Base-by-base conservation (phyloP, 2,329 filamentous ascomycete species). In the Cladosporium phlei region DNA sequence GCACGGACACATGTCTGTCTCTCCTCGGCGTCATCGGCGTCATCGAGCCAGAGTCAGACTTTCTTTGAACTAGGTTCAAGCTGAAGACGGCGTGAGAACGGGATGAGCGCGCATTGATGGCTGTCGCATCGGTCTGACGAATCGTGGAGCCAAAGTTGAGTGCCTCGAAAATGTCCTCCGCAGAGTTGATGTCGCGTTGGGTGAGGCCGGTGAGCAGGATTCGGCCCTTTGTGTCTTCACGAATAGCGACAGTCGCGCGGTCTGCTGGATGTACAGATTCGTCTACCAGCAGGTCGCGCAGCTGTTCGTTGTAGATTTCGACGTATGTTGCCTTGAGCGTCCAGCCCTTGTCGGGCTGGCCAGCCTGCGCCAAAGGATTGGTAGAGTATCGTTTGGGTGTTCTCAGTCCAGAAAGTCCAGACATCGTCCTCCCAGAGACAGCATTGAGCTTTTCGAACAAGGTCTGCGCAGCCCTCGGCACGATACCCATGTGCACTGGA, bases 21-120 rank as follows among this genome's bases (percentile, higher is more conserved):
- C 78, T 74, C 10, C 74, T 74, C 12, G 80, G 73, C 3, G 76
- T 69, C 4, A 59, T 51, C 16, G 24, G 22, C 11, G 59, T 53
- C 5, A 68, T 60, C n/a, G n/a, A n/a, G n/a, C n/a, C n/a, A n/a
- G n/a, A n/a, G 49, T 80, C 81, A 55, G 66, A 76, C 68, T 88
- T 93, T 59, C 86, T 86, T 70, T 96, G 88, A 6, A 97, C 77
- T 6, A 98, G 77, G 59, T 97, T 97, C 52, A 98, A 72, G 63
- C 88, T 96, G 69, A 98, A 97, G 22, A 98, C 90, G 25, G 93
- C 93, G 65, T 98, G 93, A 1, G 93, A 98, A 54, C 93, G 88
- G 9, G 93, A 98, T 0, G 93, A 98, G 64, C 95, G 91, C 33
- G 91, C 93, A 63, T 98, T 98, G 62, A 97, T 93, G 3, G 91